Evolutionary conservation across 2,329 filamentous ascomycete species (phyloP).

Genomic region (Colletotrichum viniferum): DNA sequence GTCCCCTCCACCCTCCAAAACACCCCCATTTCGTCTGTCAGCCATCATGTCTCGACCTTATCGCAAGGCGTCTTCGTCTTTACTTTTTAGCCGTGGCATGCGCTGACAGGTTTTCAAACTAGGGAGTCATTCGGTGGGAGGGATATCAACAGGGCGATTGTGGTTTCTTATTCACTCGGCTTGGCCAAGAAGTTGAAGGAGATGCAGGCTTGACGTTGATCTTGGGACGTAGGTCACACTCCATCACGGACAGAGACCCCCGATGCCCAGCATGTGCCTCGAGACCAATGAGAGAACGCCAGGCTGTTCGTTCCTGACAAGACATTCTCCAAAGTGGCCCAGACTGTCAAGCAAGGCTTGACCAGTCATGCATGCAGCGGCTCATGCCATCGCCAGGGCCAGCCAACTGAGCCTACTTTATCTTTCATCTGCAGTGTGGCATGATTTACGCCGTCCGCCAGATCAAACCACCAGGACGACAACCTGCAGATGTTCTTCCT

Average conservation of each 20-base stretch:
- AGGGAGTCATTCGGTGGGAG: neutral
- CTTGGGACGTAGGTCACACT: neutral
- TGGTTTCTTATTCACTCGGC: neutral
- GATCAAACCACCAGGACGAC: neutral
- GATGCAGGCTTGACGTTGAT: neutral
- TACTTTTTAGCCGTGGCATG: neutral
- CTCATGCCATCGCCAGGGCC: neutral
- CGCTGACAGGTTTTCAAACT: neutral
- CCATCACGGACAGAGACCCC: neutral
- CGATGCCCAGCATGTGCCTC: conserved; percentile 1
- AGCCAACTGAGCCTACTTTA: neutral
- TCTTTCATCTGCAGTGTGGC: neutral
- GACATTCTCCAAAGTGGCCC: neutral
- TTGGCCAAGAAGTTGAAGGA: neutral
- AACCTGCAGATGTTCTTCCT: neutral
- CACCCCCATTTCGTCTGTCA: neutral
- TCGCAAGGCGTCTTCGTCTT: neutral
- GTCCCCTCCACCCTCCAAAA: neutral
- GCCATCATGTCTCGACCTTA: conserved; percentile 1
- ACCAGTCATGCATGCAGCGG: neutral
- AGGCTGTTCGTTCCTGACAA: conserved; percentile 13
- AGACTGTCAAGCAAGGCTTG: neutral
- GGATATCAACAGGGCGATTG: neutral
- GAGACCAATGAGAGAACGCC: neutral
- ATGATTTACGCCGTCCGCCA: neutral